A percentile compares a stretch with the other conserved stretches of the same genome.
Evolutionary conservation across 2,329 filamentous ascomycete species (phyloP).

Genomic region (Venturiaceae sp.): DNA sequence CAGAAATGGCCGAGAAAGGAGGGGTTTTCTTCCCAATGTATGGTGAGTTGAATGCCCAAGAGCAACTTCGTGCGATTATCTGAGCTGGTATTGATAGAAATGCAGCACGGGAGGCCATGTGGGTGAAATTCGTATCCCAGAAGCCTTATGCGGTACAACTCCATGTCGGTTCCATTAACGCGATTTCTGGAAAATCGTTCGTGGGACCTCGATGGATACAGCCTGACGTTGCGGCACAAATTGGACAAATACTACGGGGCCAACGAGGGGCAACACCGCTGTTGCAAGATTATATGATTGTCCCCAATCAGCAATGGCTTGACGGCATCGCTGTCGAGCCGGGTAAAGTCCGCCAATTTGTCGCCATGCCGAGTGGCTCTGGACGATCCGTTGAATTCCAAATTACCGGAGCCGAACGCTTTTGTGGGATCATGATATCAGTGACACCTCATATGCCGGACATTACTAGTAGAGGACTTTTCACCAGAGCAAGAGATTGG

Average conservation of each 20-base stretch:
- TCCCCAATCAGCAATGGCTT: conserved; percentile 30
- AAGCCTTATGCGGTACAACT: conserved; percentile 25
- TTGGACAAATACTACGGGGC: conserved; percentile 9
- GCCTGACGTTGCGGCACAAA: conserved; percentile 16
- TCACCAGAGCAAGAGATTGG: too few relatives aligned
- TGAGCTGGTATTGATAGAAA: not conserved
- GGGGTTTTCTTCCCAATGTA: conserved; percentile 38
- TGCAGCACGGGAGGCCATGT: conserved; percentile 30
- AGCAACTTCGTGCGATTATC: not conserved
- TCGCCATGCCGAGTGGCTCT: conserved; percentile 33
- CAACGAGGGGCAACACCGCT: conserved; percentile 5
- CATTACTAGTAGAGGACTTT: too few relatives aligned
- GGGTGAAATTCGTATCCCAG: conserved; percentile 22
- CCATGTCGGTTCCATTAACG: conserved; percentile 30
- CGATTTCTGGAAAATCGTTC: conserved; percentile 21
- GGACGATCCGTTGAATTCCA: conserved; percentile 38
- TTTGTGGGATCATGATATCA: too few relatives aligned
- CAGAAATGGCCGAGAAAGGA: conserved; percentile 25
- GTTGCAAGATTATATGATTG: conserved; percentile 35
- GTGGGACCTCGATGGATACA: too few relatives aligned
- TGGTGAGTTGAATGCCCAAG: conserved; percentile 12
- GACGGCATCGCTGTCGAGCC: conserved; percentile 28
- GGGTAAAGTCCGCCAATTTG: conserved; percentile 36
- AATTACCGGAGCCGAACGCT: conserved; percentile 30
- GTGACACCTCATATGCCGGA: too few relatives aligned